phyloP scores from a whole-genome alignment of 2,329 filamentous ascomycete genomes.

The Fusarium sp. region DNA sequence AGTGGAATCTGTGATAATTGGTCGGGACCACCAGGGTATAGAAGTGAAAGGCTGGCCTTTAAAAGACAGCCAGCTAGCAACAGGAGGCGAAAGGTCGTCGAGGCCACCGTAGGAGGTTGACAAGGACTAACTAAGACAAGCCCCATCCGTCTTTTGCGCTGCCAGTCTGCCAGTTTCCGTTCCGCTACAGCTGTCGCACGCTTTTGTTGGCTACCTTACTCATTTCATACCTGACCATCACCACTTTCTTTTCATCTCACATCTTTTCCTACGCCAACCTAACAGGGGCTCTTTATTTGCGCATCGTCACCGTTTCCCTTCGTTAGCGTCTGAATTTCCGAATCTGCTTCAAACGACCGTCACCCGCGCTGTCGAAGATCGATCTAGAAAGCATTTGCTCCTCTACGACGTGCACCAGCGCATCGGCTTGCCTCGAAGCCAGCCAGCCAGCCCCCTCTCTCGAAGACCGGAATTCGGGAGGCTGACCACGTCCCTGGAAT shows the following conservation, averaged over 20 bases:
- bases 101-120: constrained; percentile 27
- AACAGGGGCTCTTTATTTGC: constrained; percentile 33
- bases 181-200: constrained; percentile 32
- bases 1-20: constrained; percentile 26
- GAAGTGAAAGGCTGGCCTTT: constrained; percentile 16
- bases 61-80: constrained; percentile 17
- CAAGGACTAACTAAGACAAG: constrained; percentile 24
- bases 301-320: constrained; percentile 36
- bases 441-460: constrained; percentile 37
- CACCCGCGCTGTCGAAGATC: constrained; percentile 31
- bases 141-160: constrained; percentile 29
- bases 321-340: constrained; percentile 13
- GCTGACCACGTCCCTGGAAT: constrained; percentile 44
- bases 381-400: constrained; percentile 27
- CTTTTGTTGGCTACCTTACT: constrained; percentile 16
- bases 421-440: constrained; percentile 35
- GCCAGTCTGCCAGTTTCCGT: constrained; percentile 22
- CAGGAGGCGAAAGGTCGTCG: constrained; percentile 19
- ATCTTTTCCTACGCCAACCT: constrained; percentile 32
- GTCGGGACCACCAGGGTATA: constrained; percentile 22
- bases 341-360: constrained; percentile 7
- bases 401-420: constrained; percentile 34
- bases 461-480: constrained; percentile 49
- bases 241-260: constrained; percentile 34
- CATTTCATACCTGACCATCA: constrained; percentile 35